Evolutionary conservation across 441 rosid genomes (phyloP), one percentile per base, ranked within the genome.

Genomic region (Corymbia calophylla): DNA sequence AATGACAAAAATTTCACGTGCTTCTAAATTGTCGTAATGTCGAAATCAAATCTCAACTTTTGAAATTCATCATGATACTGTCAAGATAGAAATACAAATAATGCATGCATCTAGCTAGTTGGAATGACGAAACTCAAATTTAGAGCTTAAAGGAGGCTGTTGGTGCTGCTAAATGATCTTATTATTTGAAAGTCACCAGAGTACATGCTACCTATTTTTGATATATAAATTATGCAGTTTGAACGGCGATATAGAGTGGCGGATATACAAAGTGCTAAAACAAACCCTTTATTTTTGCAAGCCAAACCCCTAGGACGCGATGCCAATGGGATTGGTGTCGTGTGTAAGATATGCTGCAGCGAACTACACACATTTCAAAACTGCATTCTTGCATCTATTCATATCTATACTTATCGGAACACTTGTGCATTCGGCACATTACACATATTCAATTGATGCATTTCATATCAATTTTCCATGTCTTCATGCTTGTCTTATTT

Each of bases 341-440:
- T 18, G 25, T 17, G 23, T 32, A 9, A 9, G 23, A 56, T 56
- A 8, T 7, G 18, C 27, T 49, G 39, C 39, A 35, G 39, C 39
- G 39, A 18, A 68, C 47, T 17, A 4, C 44, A 32, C 80, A 8
- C 44, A 31, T 32, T 9, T 32, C 80, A 32, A 68, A 32, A 31
- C 8, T 32, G 47, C 80, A 32, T 66, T 31, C 5, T 31, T n/a
- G 12, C 44, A 68, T 68, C 44, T 68, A 68, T 68, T 31, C n/a
- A n/a, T n/a, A n/a, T n/a, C n/a, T n/a, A n/a, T n/a, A n/a, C n/a
- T n/a, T 68, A 17, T 31, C 44, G 31, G 44, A 31, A 17, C 44
- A 15, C 1, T n/a, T 15, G 18, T 32, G 14, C 48, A 35, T 35
- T 70, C 0, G 1, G 19, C 49, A 10, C 0, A 13, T 35, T 1